Evolutionary conservation across 1,284 basidiomycete species (phyloP).

Genomic region (Cutaneotrichosporon cavernicola): DNA sequence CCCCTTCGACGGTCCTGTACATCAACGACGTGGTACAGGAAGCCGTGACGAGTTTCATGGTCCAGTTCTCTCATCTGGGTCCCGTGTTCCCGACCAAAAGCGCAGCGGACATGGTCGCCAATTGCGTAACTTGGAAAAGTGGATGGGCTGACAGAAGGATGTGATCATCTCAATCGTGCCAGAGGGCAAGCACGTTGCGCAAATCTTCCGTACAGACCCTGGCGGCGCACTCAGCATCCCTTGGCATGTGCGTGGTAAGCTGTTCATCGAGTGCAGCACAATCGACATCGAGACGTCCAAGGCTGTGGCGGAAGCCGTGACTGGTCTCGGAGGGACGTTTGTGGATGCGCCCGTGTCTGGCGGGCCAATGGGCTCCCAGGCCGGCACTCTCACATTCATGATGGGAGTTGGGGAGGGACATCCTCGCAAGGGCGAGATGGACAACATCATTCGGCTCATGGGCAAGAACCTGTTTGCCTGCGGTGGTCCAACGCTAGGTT

Average conservation of each 20-base stretch:
- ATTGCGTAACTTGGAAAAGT: not conserved
- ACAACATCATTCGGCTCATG: slow-evolving; percentile 9
- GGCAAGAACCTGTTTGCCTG: slow-evolving; percentile 18
- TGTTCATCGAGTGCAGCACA: slow-evolving; percentile 18
- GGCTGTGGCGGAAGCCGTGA: not conserved
- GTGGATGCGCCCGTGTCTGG: slow-evolving; percentile 22
- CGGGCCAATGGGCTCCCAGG: slow-evolving; percentile 10
- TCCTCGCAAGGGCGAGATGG: slow-evolving; percentile 6
- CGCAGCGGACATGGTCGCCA: slow-evolving; percentile 10
- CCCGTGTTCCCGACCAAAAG: not conserved
- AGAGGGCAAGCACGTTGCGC: slow-evolving; percentile 13
- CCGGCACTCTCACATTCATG: slow-evolving; percentile 17
- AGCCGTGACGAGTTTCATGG: slow-evolving; percentile 1
- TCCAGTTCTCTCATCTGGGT: not conserved
- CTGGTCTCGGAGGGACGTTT: slow-evolving; percentile 5
- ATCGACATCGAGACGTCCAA: slow-evolving; percentile 16
- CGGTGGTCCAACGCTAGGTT: slow-evolving; percentile 17
- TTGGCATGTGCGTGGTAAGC: slow-evolving; percentile 11
- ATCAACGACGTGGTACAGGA: slow-evolving; percentile 12
- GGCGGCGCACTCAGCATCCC: not conserved
- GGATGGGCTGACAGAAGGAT: slow-evolving; percentile 1
- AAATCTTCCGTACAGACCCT: slow-evolving; percentile 3
- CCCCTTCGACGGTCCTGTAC: not conserved
- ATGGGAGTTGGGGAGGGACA: slow-evolving; percentile 10
- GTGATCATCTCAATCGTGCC: slow-evolving; percentile 17